Evolutionary conservation across 345 rosid species (phyloP), one percentile per base, ranked within the genome.

Genomic region (Syzygium jambos): DNA sequence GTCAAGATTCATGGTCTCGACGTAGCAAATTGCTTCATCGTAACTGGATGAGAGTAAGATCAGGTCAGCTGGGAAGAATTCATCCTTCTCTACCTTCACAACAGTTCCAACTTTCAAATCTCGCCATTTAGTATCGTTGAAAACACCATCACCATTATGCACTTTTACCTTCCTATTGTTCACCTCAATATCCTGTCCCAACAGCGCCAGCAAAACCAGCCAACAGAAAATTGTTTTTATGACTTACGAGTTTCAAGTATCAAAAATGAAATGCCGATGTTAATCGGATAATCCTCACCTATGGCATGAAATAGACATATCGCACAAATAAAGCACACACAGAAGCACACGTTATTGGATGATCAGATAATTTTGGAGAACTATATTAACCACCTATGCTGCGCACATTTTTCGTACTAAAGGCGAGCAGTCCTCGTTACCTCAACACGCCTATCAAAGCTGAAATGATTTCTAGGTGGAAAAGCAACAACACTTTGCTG

Each of bases 61-160:
- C 86, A 98, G 98, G 92, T 98, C 99, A 77, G 98, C 99, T 27
- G 99, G 99, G 87, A 96, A 98, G 90, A 94, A 98, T 89, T 95
- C 98, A 92, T 98, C 99, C 89, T 95, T 96, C 56, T 95, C 97
- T n/a, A 98, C 97, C 91, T 92, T 96, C 21, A 98, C 98, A 38
- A 96, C 90, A 51, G 95, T 97, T 83, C 99, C 99, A 61, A 96
- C 98, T 89, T 92, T 94, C 92, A 98, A 93, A 91, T 95, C 90
- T 93, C 73, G 94, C 99, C 99, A 98, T 91, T 93, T 93, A 5
- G 91, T 89, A 57, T 54, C 85, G 65, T 91, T 88, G 86, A 96
- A 98, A 85, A 88, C 89, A 86, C 99, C 99, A 82, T 94, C 92
- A 86, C 94, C 93, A 84, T 85, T 9, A 89, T 94, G 96, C 65